Base-by-base conservation (phyloP, 768 basidiomycete genomes). In the Suillus spraguei region DNA sequence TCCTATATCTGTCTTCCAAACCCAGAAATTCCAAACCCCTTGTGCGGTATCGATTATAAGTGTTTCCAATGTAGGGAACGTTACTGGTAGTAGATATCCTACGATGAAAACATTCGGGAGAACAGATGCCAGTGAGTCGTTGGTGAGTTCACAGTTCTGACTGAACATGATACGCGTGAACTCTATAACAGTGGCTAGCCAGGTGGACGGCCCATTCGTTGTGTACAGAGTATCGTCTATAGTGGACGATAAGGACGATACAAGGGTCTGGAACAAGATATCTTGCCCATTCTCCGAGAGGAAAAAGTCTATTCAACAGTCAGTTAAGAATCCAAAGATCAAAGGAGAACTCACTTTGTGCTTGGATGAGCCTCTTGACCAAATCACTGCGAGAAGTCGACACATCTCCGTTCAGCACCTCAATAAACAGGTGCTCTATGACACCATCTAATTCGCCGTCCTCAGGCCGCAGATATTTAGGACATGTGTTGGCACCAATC, bases 71-170 rank as follows among this genome's bases (percentile, higher is more conserved):
- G 24, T 66, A 66, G 55, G 75, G 76, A 10, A 68, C 69, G 1
- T 58, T 11, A 58, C 28, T 17, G 87, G 82, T 4, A 85, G 59
- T 36, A 89, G 72, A 68, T 82, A 79, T 2, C 77, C 83, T 24
- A 83, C 77, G 9, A 85, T 65, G 67, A 84, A 87, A 7, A 87
- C 61, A 54, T 80, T 72, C 0, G 81, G 81, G 11, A 85, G 60
- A 38, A 84, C 63, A 1, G 67, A 69, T 20, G 56, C 53, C 20
- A 41, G 54, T 28, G 67, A 24, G 28, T 65, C 62, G n/a, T 20
- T 58, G 44, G 32, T 66, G 35, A 44, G 60, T 63, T 36, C 60
- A 52, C 20, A 35, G 55, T 52, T 14, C 28, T 32, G n/a, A 14
- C 68, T 55, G 59, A 76, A 69, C 6, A 77, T 64, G 10, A 68